Evolutionary conservation across 1,139 yeast genomes (phyloP).

Genomic region (Suhomyces atakaporum): DNA sequence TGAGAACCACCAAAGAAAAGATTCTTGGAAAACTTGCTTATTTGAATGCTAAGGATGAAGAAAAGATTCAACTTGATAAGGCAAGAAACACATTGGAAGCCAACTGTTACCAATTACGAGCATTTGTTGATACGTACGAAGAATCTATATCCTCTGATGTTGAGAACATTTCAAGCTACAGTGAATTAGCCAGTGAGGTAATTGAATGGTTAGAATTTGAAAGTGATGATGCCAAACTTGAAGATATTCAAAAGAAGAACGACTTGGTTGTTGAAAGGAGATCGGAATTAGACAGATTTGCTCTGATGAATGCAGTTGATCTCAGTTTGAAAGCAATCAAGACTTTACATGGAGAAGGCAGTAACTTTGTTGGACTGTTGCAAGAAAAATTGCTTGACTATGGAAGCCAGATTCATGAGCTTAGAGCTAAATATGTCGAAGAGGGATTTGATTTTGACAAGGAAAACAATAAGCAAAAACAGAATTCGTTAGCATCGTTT

Average conservation of each 20-base stretch:
- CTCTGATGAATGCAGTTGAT: constrained; percentile 34
- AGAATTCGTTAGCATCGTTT: constrained; percentile 38
- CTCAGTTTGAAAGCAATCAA: constrained; percentile 38
- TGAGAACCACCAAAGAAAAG: constrained; percentile 38
- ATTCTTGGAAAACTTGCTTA: constrained; percentile 29
- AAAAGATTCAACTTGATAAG: constrained; percentile 48
- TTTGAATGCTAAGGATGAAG: constrained; percentile 48
- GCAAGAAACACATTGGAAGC: constrained; percentile 59
- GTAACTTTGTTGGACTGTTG: constrained; percentile 38
- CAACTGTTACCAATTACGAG: constrained; percentile 57
- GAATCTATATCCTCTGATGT: constrained; percentile 37
- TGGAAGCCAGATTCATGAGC: constrained; percentile 44
- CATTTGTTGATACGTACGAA: constrained; percentile 52
- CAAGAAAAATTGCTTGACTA: constrained; percentile 48
- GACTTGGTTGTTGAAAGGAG: constrained; percentile 23
- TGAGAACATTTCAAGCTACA: constrained; percentile 29
- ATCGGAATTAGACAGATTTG: constrained; percentile 22
- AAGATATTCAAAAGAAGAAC: constrained; percentile 37
- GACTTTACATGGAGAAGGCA: constrained; percentile 43
- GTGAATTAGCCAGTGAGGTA: constrained; percentile 42
- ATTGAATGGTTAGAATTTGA: constrained; percentile 84
- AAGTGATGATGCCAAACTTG: constrained; percentile 54
- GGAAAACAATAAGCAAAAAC: constrained; percentile 45
- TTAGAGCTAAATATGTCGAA: constrained; percentile 43
- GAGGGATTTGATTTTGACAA: constrained; percentile 51